phyloP scores from a whole-genome alignment of 495 filamentous ascomycete species.

The Trichoderma erinaceum region DNA sequence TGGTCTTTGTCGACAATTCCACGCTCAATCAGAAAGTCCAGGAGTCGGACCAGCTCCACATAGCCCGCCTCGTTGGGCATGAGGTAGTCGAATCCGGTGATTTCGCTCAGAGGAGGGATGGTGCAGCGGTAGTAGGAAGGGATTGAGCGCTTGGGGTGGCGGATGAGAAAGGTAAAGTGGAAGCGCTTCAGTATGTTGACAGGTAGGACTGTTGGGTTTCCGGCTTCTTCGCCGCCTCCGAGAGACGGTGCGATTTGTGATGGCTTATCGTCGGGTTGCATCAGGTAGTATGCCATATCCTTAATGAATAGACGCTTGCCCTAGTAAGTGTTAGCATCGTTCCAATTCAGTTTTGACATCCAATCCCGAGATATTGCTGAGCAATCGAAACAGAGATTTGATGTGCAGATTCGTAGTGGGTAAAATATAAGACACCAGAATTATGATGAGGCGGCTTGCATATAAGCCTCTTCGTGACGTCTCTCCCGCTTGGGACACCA shows the following conservation, averaged over 20 bases:
- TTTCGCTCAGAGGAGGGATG: slow-evolving; percentile 71
- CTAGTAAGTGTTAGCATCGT: slow-evolving; percentile 29
- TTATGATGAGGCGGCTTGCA: background rate
- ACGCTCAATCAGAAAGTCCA: slow-evolving; percentile 67
- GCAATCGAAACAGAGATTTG: background rate
- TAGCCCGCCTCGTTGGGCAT: slow-evolving; percentile 84
- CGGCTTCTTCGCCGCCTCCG: slow-evolving; percentile 38
- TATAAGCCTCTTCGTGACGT: background rate
- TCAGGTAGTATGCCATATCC: slow-evolving; percentile 86
- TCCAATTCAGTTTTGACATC: background rate
- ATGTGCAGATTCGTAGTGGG: too few relatives aligned
- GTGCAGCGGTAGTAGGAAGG: slow-evolving; percentile 94
- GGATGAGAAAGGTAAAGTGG: slow-evolving; percentile 97
- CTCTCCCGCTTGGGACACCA: background rate
- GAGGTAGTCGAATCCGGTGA: slow-evolving; percentile 84
- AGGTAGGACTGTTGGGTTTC: slow-evolving; percentile 83
- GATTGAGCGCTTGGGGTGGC: slow-evolving; percentile 79
- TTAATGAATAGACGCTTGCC: slow-evolving; percentile 94
- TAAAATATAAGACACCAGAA: background rate
- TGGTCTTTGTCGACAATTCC: slow-evolving; percentile 48
- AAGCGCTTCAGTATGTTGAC: slow-evolving; percentile 59
- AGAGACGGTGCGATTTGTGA: slow-evolving; percentile 73
- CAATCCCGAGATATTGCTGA: too few relatives aligned
- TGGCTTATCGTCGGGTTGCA: slow-evolving; percentile 62
- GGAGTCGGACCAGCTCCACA: slow-evolving; percentile 72